Base-by-base conservation (phyloP, 306 rosid genomes). In the Cucurbita argyrosperma region DNA sequence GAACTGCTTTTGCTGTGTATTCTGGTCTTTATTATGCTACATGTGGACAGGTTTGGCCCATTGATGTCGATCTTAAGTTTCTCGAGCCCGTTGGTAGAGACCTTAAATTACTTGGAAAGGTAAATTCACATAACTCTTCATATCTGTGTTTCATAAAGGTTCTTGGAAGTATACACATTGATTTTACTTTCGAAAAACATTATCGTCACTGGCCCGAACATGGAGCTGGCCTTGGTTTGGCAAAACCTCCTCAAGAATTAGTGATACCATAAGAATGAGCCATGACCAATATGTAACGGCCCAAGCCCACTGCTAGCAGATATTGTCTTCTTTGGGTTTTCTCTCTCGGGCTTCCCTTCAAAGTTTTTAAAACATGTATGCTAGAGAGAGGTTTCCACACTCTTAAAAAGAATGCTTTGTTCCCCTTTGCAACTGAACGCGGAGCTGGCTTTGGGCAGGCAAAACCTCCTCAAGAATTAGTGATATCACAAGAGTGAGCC, bases 71-170 rank as follows among this genome's bases (percentile, higher is more conserved):
- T 83, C 78, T 94, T 76, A 86, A 89, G 61, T 79, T 94, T 77
- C 49, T 94, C 83, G 96, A 94, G 87, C 98, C 98, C 0, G 92
- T 94, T 77, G 94, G 92, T 43, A 81, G 89, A 75, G 98, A 94
- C 80, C 96, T 94, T 71, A 91, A 89, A 85, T 10, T 76, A 49
- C 86, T 94, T 63, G 98, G 97, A 68, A 94, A 90, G 97, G 98
- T 94, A 60, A 56, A 39, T 19, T 42, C 16, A 38, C 23, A 26
- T 11, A 30, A 14, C 12, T 19, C 19, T 37, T 8, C 19, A 35
- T 15, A 30, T 49, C 21, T 35, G 42, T 61, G 47, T 49, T 75
- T 18, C 15, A 39, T 35, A 3, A 15, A 59, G 4, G 15, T 47
- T 60, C 19, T 71, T 15, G 59, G 15, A 71, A 4, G 14, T 71